Conservation (phyloP, 2,329 filamentous ascomycete genomes). For the Westerdykella ornata region DNA sequence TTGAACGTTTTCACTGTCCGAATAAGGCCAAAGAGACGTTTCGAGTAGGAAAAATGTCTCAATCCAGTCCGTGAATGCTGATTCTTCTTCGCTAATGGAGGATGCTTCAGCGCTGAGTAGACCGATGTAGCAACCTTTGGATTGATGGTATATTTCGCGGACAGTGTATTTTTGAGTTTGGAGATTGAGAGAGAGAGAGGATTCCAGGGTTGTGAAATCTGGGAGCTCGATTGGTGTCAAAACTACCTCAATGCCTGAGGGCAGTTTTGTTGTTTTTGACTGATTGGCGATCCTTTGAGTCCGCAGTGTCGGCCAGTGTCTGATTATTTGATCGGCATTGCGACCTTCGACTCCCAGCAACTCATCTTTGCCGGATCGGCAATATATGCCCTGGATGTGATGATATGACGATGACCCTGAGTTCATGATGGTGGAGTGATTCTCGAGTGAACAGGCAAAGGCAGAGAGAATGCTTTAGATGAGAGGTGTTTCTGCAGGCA, state of each 20-base stretch:
- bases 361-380: conserved; percentile 1
- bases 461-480: too few species aligned
- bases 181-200: neutral
- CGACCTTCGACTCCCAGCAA: conserved; percentile 2
- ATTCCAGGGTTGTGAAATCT: neutral
- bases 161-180: neutral
- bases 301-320: neutral
- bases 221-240: neutral
- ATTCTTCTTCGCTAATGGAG: neutral
- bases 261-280: neutral
- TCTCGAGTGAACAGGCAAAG: too few species aligned
- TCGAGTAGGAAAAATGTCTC: conserved; percentile 4
- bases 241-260: neutral
- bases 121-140: neutral
- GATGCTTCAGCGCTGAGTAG: neutral
- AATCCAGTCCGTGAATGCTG: neutral
- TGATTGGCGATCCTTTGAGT: neutral
- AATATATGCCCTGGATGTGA: conserved; percentile 1
- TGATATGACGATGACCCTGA: conserved; percentile 4
- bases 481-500: too few species aligned
- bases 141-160: neutral
- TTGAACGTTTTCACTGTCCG: neutral
- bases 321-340: neutral
- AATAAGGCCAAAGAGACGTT: conserved; percentile 1
- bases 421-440: conserved; percentile 1